Percentiles rank a stretch among this genome's conserved stretches.
These are phyloP conservation scores for Penicillium macrosclerotiorum DNA, from an alignment of 495 filamentous ascomycete genomes.

Conservation along the genomic window DNA sequence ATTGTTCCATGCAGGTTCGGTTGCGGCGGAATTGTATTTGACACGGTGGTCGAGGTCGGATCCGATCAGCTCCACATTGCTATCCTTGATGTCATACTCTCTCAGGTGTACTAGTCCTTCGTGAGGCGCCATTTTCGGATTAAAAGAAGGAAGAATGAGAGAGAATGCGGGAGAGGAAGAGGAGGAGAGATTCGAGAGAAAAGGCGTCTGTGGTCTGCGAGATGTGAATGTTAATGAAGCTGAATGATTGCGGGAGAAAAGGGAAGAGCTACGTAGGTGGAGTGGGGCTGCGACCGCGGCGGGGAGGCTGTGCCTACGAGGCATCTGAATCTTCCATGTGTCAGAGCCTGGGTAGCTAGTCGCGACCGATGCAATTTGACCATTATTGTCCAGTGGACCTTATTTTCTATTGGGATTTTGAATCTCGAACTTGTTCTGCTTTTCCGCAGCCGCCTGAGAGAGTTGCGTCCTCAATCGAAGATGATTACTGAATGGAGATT, in stretches of 20 bases:
- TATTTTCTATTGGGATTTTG: background rate
- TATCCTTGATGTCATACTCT: constrained; percentile 61
- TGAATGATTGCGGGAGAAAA: background rate
- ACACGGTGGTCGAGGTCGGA: constrained; percentile 59
- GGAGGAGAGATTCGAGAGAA: background rate
- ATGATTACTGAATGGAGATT: too few relatives aligned
- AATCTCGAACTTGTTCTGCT: too few relatives aligned
- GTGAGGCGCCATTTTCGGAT: constrained; percentile 51
- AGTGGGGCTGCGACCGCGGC: background rate
- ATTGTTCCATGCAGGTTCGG: constrained; percentile 62
- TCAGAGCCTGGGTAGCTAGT: too few relatives aligned
- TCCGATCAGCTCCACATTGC: constrained; percentile 60
- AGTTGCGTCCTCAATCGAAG: too few relatives aligned
- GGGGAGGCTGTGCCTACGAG: background rate
- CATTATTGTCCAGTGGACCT: background rate
- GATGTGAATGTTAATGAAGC: background rate
- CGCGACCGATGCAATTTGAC: too few relatives aligned
- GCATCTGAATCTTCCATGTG: too few relatives aligned
- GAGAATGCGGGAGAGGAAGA: background rate
- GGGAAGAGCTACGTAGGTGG: background rate
- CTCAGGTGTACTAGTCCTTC: constrained; percentile 55
- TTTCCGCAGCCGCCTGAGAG: too few relatives aligned
- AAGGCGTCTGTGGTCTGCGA: too few relatives aligned
- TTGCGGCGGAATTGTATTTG: constrained; percentile 58
- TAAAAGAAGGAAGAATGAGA: background rate